Percentiles rank a stretch among this genome's conserved stretches.
Evolutionary conservation across 2,329 filamentous ascomycete genomes (phyloP).

Genomic region (Chaetomium strumarium): DNA sequence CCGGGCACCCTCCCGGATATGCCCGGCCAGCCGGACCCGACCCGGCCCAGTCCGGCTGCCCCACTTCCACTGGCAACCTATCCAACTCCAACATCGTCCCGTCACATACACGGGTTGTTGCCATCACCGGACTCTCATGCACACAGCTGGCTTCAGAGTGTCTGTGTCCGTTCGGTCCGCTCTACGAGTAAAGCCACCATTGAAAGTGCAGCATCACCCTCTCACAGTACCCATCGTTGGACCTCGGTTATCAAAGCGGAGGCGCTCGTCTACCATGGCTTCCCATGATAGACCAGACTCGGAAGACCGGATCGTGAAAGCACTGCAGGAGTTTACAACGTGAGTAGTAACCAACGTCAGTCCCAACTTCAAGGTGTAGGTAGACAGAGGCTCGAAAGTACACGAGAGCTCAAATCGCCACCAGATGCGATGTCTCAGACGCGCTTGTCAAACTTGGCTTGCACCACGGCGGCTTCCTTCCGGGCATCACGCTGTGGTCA

Average conservation of each 20-base stretch:
- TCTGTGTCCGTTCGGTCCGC: no score
- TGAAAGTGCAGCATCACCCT: neutral
- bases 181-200: neutral
- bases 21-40: no score
- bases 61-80: no score
- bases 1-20: no score
- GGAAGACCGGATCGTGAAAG: constrained; percentile 30
- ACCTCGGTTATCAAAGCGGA: constrained; percentile 7
- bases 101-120: no score
- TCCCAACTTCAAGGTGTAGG: neutral
- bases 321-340: constrained; percentile 33
- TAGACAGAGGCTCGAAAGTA: neutral
- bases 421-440: constrained; percentile 46
- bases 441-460: constrained; percentile 45
- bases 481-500: constrained; percentile 49
- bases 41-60: no score
- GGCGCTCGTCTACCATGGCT: constrained; percentile 12
- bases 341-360: no score
- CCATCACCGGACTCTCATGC: no score
- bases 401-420: neutral
- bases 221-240: neutral
- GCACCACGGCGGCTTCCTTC: constrained; percentile 47
- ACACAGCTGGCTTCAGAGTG: no score
- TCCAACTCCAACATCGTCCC: no score
- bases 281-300: constrained; percentile 10